Base-by-base conservation (phyloP, 202 grass and related monocot species). In the Panicum hallii region DNA sequence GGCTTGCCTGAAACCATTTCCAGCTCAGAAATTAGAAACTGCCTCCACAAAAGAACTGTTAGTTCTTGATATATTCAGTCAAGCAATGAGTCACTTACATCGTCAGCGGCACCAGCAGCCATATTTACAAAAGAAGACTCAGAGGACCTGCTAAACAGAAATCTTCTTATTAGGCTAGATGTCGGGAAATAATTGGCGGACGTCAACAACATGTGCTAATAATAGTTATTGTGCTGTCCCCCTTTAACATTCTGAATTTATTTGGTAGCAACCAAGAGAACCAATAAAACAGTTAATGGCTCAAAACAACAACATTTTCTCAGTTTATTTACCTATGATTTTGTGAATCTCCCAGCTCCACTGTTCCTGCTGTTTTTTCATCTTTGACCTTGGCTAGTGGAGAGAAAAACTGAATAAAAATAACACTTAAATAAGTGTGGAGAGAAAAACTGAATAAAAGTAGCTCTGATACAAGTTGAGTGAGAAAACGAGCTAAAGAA, bases 41-140 rank as follows among this genome's bases (percentile, higher is more conserved):
- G 75, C 63, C 12, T 81, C 32, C 63, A 71, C 20, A 87, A 84
- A 54, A 65, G 3, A 49, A 69, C 42, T 38, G 32, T 74, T 7
- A 30, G 14, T 52, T 81, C 13, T 73, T 43, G 7, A 71, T 73
- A 78, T 70, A 22, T 77, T 52, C 84, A 83, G 11, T 83, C 46
- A 80, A 82, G 69, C 3, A 32, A 89, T 63, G 53, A 48, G 20
- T 19, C 43, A 61, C 85, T 90, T 87, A 96, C 97, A 94, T 99
- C 91, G 44, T 83, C 97, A 83, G 90, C 70, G 52, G 95, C 97
- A 55, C 91, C 84, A 87, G 86, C 97, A 90, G 97, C 87, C 88
- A 96, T 96, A 92, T 99, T 96, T 92, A 96, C 87, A 84, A 99
- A 94, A 82, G 93, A 91, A 86, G 90, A 88, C 11, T 99, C 93